These are phyloP conservation scores for Candida sp. DNA, from an alignment of 1,139 yeast genomes.

Conservation along the genomic window DNA sequence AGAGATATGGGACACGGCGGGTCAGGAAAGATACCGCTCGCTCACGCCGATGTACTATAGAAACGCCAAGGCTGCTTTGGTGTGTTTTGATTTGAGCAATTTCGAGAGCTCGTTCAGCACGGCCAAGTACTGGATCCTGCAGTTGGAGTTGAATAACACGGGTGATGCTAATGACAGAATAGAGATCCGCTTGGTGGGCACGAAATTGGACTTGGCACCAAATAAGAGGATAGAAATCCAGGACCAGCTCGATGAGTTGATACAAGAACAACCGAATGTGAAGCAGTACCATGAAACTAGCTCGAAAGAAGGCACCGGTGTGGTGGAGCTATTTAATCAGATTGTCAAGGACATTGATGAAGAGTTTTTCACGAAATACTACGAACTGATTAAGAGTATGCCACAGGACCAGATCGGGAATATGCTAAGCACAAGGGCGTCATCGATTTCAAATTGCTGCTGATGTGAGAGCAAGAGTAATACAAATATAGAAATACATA, in stretches of 20 bases:
- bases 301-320: constrained; percentile 51
- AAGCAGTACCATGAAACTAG: constrained; percentile 39
- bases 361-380: constrained; percentile 22
- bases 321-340: constrained; percentile 43
- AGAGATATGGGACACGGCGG: constrained; percentile 60
- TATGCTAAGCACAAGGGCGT: constrained; percentile 13
- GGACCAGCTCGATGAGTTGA: constrained; percentile 14
- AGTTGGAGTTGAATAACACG: constrained; percentile 33
- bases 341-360: constrained; percentile 50
- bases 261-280: constrained; percentile 6
- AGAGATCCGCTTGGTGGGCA: constrained; percentile 37
- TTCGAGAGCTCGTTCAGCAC: constrained; percentile 35
- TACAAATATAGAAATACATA: neutral
- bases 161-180: constrained; percentile 18
- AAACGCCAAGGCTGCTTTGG: constrained; percentile 46
- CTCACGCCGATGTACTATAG: constrained; percentile 56
- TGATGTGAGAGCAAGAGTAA: neutral
- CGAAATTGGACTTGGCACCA: constrained; percentile 28
- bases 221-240: constrained; percentile 2
- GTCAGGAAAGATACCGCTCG: constrained; percentile 52
- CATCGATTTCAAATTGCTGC: constrained; percentile 13
- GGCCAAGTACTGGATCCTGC: constrained; percentile 51
- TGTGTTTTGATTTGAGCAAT: constrained; percentile 42
- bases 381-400: constrained; percentile 10
- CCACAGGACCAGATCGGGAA: constrained; percentile 14